A percentile compares a stretch with the other conserved stretches of the same genome.
These are phyloP conservation scores for Chlorella sp. DNA, from an alignment of 139 green algal species.

Conservation along the genomic window DNA sequence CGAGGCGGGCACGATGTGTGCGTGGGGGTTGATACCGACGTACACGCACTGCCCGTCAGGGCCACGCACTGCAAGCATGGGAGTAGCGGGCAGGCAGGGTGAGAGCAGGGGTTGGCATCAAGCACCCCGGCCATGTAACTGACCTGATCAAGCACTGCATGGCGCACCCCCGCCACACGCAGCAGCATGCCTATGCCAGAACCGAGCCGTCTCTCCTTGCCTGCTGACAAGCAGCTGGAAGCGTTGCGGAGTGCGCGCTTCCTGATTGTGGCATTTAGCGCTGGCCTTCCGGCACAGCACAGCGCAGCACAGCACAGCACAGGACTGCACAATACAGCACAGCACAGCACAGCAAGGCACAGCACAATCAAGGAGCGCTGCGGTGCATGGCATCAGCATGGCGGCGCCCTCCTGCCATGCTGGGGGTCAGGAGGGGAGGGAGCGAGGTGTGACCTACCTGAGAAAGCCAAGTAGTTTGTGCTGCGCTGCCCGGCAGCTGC, in stretches of 20 bases:
- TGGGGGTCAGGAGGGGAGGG: not conserved
- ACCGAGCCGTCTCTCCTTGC: too few species aligned
- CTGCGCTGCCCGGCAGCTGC: not conserved
- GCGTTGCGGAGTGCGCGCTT: not conserved
- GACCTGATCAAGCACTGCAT: not conserved
- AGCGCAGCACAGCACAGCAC: not conserved
- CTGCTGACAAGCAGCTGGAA: not conserved
- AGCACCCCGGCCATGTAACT: too few species aligned
- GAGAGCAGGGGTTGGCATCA: not conserved
- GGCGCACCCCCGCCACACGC: not conserved
- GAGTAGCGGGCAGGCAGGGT: not conserved
- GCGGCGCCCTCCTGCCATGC: too few species aligned
- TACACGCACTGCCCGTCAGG: conserved; percentile 47
- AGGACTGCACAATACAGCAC: too few species aligned
- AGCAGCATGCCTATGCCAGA: not conserved
- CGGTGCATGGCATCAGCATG: too few species aligned
- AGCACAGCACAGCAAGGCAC: not conserved
- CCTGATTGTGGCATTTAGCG: not conserved
- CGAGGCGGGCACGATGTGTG: conserved; percentile 8
- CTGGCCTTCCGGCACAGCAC: not conserved
- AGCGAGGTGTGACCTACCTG: not conserved
- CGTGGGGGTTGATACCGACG: conserved; percentile 58
- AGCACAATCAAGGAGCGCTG: too few species aligned
- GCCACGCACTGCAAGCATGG: conserved; percentile 1
- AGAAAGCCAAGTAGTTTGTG: conserved; percentile 59